Evolutionary conservation across 768 basidiomycete genomes (phyloP).

Genomic region (Cystobasidium tubakii): DNA sequence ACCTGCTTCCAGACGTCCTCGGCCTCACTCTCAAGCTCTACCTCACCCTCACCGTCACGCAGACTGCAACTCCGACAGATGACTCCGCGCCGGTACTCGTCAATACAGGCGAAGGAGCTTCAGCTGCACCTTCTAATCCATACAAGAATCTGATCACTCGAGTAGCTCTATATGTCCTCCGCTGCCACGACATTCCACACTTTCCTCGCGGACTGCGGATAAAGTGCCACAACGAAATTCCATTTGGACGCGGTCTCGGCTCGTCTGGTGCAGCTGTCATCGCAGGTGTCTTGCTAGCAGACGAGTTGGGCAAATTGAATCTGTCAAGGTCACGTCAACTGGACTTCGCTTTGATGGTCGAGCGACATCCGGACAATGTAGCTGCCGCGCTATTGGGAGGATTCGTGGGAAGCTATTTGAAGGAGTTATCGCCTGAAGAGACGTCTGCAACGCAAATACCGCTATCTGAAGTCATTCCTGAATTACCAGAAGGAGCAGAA

Average conservation of each 20-base stretch:
- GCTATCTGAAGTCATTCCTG: conserved; percentile 88
- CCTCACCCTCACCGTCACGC: conserved; percentile 66
- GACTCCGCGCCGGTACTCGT: conserved; percentile 57
- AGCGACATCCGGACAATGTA: conserved; percentile 97
- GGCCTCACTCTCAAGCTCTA: conserved; percentile 90
- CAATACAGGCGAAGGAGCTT: conserved; percentile 81
- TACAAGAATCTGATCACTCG: conserved; percentile 97
- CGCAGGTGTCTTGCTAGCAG: conserved; percentile 84
- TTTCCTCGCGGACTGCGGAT: conserved; percentile 66
- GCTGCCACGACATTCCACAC: conserved; percentile 66
- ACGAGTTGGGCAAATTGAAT: conserved; percentile 68
- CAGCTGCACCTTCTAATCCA: conserved; percentile 83
- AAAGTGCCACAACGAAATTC: conserved; percentile 83
- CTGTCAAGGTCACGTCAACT: conserved; percentile 69
- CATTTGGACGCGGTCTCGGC: conserved; percentile 93
- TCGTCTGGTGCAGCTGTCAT: conserved; percentile 99
- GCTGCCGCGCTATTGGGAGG: conserved; percentile 94
- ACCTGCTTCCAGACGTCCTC: conserved; percentile 64
- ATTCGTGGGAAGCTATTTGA: conserved; percentile 91
- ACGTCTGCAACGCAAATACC: conserved; percentile 82
- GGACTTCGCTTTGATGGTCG: conserved; percentile 97
- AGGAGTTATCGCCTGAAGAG: conserved; percentile 75
- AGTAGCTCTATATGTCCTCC: conserved; percentile 94
- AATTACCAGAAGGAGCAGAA: conserved; percentile 87
- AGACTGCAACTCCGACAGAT: conserved; percentile 49